Base-by-base conservation (phyloP, 805 yeast species). In the Nakazawaea sp. region DNA sequence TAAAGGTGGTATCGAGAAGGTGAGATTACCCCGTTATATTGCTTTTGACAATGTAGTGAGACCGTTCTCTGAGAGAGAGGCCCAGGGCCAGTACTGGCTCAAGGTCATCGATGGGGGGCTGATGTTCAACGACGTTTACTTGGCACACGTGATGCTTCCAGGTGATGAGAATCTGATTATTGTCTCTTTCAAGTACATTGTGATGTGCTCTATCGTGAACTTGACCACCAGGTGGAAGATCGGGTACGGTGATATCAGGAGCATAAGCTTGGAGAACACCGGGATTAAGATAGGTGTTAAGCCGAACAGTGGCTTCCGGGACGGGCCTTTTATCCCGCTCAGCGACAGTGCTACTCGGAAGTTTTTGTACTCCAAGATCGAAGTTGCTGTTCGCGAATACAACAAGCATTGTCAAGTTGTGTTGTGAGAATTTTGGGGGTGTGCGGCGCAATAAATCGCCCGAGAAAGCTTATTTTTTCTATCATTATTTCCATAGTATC, bases 31-130 rank as follows among this genome's bases (percentile, higher is more conserved):
- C 2, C 65, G 98, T 30, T 78, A 69, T 44, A 68, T 94, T 28
- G 68, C 79, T 9, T 71, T 68, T 36, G 90, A 85, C 53, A 75
- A 81, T 11, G 68, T 86, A 1, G 72, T 90, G n/a, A 66, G 78
- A 24, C 81, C 90, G 2, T 92, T 72, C 55, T 72, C 81, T 18
- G 75, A 76, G 43, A 68, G 94, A 39, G 96, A 87, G 45, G 82
- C 97, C 0, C 92, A 88, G 48, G 99, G 99, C 5, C 97, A 90
- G 55, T 83, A 70, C 51, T 86, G 97, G 92, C 66, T 92, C 43
- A 89, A 86, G 59, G 67, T 78, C 6, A 75, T 85, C 17, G 82
- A 82, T 49, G 95, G 94, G 30, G 97, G 97, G 1, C 62, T 72
- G 24, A 86, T 65, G 51, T 70, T 75, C 46, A 64, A 68, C 33